phyloP scores from a whole-genome alignment of 345 rosid genomes.

The Eucalyptus polyanthemos region DNA sequence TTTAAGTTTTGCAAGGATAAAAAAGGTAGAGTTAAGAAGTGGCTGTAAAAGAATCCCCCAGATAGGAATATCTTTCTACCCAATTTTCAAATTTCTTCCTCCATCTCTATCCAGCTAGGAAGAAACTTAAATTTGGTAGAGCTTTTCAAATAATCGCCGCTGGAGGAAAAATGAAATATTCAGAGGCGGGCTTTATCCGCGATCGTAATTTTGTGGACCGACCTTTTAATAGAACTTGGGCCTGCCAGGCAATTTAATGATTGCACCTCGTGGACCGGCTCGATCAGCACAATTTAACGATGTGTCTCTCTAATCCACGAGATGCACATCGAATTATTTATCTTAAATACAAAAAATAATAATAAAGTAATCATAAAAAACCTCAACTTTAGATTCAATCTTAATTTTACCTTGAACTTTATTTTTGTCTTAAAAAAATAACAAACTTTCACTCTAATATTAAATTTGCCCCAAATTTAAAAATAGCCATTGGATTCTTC shows the following conservation, averaged over 20 bases:
- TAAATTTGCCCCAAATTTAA: neutral
- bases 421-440: neutral
- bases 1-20: neutral
- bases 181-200: neutral
- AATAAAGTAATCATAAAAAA: neutral
- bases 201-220: neutral
- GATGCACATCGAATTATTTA: neutral
- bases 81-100: neutral
- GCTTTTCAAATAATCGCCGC: neutral
- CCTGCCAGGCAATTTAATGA: neutral
- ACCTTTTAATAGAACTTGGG: neutral
- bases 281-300: neutral
- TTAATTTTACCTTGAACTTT: neutral
- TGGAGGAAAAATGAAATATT: neutral
- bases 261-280: neutral
- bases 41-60: neutral
- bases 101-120: neutral
- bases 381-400: neutral
- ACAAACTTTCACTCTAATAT: fast-evolving
- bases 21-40: neutral
- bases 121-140: neutral
- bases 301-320: neutral
- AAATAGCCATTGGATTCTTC: neutral
- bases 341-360: neutral
- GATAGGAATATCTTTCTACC: neutral